Evolutionary conservation across 208 protist species (phyloP), one percentile per base, ranked within the genome.

Genomic region (Porcisia deanei): DNA sequence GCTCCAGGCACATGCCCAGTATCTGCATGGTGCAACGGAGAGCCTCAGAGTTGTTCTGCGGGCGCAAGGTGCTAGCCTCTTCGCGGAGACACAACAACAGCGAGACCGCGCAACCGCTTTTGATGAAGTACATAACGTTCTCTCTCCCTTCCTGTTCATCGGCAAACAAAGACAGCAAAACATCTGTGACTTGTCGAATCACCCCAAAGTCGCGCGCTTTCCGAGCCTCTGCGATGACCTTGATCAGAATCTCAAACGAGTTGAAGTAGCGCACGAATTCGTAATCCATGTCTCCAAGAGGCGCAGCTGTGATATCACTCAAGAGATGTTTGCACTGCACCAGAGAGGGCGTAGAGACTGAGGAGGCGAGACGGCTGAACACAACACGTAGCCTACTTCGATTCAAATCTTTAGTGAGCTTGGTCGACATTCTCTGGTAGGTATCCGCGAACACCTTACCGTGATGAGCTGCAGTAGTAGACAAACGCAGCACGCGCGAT

Each of bases 251-350:
- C 30, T 94, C 90, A 75, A 89, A 94, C 8, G 69, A 66, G 68
- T 95, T 94, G 79, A 91, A 96, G 76, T 96, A 94, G 10, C 92
- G 90, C 70, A 94, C 49, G 61, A 85, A 96, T 76, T 96, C 90
- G 75, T 91, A 84, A 75, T 96, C 92, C 45, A 84, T 67, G n/a
- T 90, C 83, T 0, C 73, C 73, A 39, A 94, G 73, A 61, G 86
- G 66, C 0, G 64, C 7, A n/a, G 82, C 52, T 39, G 70, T 76
- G n/a, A 94, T 75, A 39, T 96, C 92, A 63, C 85, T 84, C 57
- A 94, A 83, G n/a, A 84, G 70, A 54, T 90, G 90, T 61, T 86
- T 86, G 76, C 83, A 92, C 71, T 91, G 87, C 53, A 72, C 75
- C 53, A 89, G 37, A 54, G 76, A 80, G 30, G 79, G 59, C 65